These are phyloP conservation scores for Verticillium nubilum DNA, from an alignment of 2,329 filamentous ascomycete species.

Conservation along the genomic window DNA sequence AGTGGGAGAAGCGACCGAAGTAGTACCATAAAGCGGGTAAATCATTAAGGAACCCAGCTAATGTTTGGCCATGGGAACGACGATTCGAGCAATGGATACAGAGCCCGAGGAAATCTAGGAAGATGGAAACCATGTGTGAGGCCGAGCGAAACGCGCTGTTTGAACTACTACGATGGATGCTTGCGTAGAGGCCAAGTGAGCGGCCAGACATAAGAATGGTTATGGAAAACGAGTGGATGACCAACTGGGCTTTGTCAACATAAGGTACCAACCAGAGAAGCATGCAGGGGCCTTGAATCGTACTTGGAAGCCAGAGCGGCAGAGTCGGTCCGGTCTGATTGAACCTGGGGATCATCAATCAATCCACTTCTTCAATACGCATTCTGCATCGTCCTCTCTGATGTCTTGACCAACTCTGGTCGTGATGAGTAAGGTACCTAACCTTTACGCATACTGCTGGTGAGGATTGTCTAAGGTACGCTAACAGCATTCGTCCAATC, in stretches of 20 bases:
- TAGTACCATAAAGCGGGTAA: slow-evolving; percentile 8
- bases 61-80: slow-evolving; percentile 12
- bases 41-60: slow-evolving; percentile 4
- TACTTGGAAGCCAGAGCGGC: too few species aligned
- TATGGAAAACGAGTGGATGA: slow-evolving; percentile 9
- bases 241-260: slow-evolving; percentile 11
- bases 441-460: not conserved
- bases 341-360: too few species aligned
- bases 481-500: not conserved
- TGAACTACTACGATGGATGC: slow-evolving; percentile 15
- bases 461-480: not conserved
- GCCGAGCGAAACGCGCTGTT: slow-evolving; percentile 11
- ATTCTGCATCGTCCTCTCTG: too few species aligned
- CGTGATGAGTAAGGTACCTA: too few species aligned
- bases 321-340: too few species aligned
- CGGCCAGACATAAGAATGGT: slow-evolving; percentile 9
- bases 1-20: slow-evolving; percentile 15
- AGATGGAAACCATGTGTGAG: slow-evolving; percentile 6
- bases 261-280: slow-evolving; percentile 6
- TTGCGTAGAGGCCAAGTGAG: slow-evolving; percentile 11
- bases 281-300: too few species aligned
- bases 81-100: slow-evolving; percentile 14
- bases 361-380: too few species aligned
- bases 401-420: too few species aligned
- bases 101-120: slow-evolving; percentile 4